Percentiles rank a stretch among this genome's conserved stretches.
Conservation (phyloP, 2,329 filamentous ascomycete species). For the Trichoderma koningiopsis region DNA sequence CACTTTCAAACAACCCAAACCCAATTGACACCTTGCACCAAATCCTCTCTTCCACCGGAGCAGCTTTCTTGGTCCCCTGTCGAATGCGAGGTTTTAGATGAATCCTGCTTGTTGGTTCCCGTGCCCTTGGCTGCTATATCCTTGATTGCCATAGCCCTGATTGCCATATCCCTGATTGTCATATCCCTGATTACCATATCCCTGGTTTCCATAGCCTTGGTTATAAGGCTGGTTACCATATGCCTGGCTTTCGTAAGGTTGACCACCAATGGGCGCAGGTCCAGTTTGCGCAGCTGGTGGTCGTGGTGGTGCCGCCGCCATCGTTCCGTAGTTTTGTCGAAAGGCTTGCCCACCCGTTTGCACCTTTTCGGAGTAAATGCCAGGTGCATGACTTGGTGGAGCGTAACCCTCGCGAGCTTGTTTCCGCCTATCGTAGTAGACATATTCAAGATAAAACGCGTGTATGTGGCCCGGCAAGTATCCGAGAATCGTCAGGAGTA, state of each 20-base stretch:
- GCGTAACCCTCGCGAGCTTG: slow-evolving; percentile 60
- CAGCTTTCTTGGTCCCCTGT: not conserved
- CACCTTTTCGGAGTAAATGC: slow-evolving; percentile 72
- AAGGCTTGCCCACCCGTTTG: slow-evolving; percentile 64
- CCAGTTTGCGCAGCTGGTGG: not conserved
- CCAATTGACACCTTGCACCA: not conserved
- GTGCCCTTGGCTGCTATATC: not conserved
- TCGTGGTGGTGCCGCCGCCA: slow-evolving; percentile 39
- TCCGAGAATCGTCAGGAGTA: slow-evolving; percentile 67
- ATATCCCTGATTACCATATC: not conserved
- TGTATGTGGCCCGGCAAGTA: slow-evolving; percentile 78
- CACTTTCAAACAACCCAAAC: not conserved
- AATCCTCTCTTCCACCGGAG: not conserved
- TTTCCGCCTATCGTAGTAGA: slow-evolving; percentile 77
- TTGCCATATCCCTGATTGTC: not conserved
- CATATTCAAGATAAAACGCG: slow-evolving; percentile 79
- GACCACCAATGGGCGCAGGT: slow-evolving; percentile 3
- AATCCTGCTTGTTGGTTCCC: not conserved
- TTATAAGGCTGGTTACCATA: not conserved
- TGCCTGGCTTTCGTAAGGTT: not conserved
- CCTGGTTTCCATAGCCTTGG: not conserved
- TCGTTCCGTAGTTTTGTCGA: slow-evolving; percentile 52
- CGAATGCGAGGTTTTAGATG: not conserved
- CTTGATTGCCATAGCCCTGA: not conserved
- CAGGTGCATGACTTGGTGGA: slow-evolving; percentile 59